Conservation (phyloP, 352 stramenopile species). For the Hyaloperonospora brassicae region DNA sequence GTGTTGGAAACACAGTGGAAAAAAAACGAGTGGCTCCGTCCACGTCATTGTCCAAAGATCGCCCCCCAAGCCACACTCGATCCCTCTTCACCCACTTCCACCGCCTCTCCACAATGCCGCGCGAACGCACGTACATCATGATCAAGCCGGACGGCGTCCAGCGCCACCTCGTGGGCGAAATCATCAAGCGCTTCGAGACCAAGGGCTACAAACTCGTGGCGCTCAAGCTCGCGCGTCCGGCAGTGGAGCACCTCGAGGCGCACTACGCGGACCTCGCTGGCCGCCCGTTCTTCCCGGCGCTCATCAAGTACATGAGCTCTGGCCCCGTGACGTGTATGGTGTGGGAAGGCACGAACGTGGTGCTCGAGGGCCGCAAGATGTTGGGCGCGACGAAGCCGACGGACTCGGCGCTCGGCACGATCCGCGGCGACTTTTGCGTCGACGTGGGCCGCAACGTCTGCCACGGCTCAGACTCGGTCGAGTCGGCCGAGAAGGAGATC, state of each 20-base stretch:
- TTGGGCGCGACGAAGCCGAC: conserved; percentile 92
- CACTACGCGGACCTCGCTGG: conserved; percentile 91
- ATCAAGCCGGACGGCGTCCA: conserved; percentile 94
- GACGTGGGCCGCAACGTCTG: conserved; percentile 88
- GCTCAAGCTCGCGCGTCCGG: conserved; percentile 91
- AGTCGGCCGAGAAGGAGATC: conserved; percentile 97
- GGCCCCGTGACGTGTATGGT: conserved; percentile 94
- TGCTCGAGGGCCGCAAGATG: conserved; percentile 92
- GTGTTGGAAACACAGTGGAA: conserved; percentile 1
- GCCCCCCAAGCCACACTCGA: no score
- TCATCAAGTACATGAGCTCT: conserved; percentile 88
- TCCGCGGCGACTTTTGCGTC: conserved; percentile 92
- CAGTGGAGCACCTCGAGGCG: conserved; percentile 83
- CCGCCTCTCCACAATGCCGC: conserved; percentile 49
- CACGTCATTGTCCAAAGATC: conserved; percentile 1
- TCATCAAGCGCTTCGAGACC: conserved; percentile 93
- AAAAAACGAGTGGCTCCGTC: background rate
- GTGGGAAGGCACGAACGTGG: conserved; percentile 90
- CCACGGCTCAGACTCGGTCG: conserved; percentile 93
- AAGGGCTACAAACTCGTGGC: conserved; percentile 94
- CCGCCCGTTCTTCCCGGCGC: conserved; percentile 89
- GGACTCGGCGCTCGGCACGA: conserved; percentile 86
- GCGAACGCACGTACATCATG: conserved; percentile 93
- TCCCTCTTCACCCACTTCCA: conserved; percentile 4
- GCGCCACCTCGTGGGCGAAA: conserved; percentile 89